Evolutionary conservation across 192 early-diverging fungal species (phyloP), one percentile per base, ranked within the genome.

Genomic region (Linnemannia schmuckeri): DNA sequence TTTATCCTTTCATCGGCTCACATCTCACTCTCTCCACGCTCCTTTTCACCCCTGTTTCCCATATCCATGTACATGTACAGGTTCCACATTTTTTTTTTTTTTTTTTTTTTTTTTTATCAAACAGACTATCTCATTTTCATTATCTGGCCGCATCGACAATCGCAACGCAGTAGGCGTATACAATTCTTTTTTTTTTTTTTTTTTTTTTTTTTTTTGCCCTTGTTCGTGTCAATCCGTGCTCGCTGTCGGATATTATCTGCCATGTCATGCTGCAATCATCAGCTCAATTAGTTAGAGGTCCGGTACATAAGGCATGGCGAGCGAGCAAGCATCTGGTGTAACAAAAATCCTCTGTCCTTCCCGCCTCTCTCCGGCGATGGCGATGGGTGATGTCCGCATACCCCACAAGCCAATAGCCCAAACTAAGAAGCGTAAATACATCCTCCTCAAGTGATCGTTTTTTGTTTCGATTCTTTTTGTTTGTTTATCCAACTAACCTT

Each of bases 281-380:
- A 33, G 27, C 24, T 27, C 49, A 52, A 57, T 27, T 24, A 30
- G 61, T 15, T 30, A 66, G 33, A 30, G 61, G 0, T 66, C 33
- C 61, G 30, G 61, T 30, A 66, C 8, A 27, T 33, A 66, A 33
- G n/a, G 18, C 49, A 52, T 52, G 49, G 49, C 17, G 20, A 52
- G 49, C 37, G 37, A 37, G 13, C 13, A 57, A 10, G 12, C n/a
- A 66, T 9, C 15, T 66, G 61, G 61, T 66, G 61, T 66, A 66
- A 66, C 61, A 15, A 66, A 3, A 66, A 33, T 30, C 10, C 22
- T 27, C 55, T 27, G 24, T 27, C 55, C 55, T 27, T 57, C 55
- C 61, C 61, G 61, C 61, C 61, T 66, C 61, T 30, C 27, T 66
- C 61, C 61, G 61, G 61, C 13, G 61, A 66, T 66, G 57, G 57